Evolutionary conservation across 2,329 filamentous ascomycete species (phyloP).

Genomic region (Aureobasidium sp.): DNA sequence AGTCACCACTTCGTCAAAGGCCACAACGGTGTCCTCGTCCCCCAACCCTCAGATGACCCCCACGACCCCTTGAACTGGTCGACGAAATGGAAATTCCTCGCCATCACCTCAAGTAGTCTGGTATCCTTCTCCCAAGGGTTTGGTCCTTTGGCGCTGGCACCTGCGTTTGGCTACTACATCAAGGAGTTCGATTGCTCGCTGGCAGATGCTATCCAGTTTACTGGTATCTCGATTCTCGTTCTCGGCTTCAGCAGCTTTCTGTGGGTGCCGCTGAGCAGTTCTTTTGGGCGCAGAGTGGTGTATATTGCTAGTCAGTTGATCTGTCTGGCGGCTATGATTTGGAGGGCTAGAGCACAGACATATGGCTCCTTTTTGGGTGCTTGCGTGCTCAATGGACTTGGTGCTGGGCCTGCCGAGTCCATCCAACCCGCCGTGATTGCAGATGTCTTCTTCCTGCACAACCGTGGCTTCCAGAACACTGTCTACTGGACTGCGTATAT

Average conservation of each 20-base stretch:
- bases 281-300: constrained; percentile 48
- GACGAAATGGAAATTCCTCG: constrained; percentile 39
- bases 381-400: constrained; percentile 54
- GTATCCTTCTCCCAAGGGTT: constrained; percentile 48
- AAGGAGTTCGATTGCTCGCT: constrained; percentile 47
- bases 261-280: constrained; percentile 43
- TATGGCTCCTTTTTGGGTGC: constrained; percentile 57
- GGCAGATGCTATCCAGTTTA: constrained; percentile 48
- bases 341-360: constrained; percentile 49
- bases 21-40: constrained; percentile 40
- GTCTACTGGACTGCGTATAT: constrained; percentile 56
- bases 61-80: constrained; percentile 44
- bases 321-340: constrained; percentile 46
- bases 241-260: constrained; percentile 54
- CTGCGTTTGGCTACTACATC: constrained; percentile 54
- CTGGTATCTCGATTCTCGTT: constrained; percentile 48
- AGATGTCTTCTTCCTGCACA: constrained; percentile 57
- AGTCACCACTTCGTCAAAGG: constrained; percentile 57
- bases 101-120: constrained; percentile 39
- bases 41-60: constrained; percentile 41
- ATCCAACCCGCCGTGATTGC: constrained; percentile 56
- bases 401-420: constrained; percentile 55
- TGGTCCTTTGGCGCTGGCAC: constrained; percentile 46
- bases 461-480: constrained; percentile 55
- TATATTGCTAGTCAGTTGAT: constrained; percentile 45